These are phyloP conservation scores for Petunia secreta DNA, from an alignment of 257 asterid species.

Conservation along the genomic window DNA sequence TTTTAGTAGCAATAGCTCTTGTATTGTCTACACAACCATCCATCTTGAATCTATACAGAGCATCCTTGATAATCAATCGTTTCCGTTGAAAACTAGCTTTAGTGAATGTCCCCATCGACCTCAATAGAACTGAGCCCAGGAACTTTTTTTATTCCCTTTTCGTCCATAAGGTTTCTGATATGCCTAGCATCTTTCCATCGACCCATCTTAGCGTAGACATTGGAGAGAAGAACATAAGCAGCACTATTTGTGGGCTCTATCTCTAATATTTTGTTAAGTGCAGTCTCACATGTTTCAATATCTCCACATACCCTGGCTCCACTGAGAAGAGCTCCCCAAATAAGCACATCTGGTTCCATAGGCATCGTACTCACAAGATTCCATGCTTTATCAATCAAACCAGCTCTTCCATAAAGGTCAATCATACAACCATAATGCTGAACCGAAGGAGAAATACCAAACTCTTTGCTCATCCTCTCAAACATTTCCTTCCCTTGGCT, in stretches of 20 bases:
- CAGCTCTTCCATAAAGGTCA: constrained; percentile 31
- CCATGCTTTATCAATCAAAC: constrained; percentile 31
- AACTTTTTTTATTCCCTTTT: constrained; percentile 25
- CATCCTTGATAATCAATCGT: not conserved
- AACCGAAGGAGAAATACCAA: constrained; percentile 28
- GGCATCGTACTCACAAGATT: constrained; percentile 28
- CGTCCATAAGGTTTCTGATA: constrained; percentile 27
- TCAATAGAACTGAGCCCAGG: constrained; percentile 31
- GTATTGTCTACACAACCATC: constrained; percentile 20
- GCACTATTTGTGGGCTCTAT: constrained; percentile 30
- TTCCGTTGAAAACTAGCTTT: not conserved
- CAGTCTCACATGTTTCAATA: constrained; percentile 26
- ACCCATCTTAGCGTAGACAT: constrained; percentile 32
- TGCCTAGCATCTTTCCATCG: constrained; percentile 30
- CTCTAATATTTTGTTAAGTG: constrained; percentile 27
- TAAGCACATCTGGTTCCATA: constrained; percentile 31
- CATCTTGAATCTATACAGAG: not conserved
- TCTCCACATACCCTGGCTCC: constrained; percentile 29
- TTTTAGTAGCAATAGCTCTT: not conserved
- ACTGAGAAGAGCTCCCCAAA: constrained; percentile 34
- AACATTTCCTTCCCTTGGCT: constrained; percentile 28
- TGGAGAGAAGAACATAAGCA: constrained; percentile 32
- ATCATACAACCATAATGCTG: constrained; percentile 38
- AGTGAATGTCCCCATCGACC: not conserved
- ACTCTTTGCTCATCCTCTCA: constrained; percentile 29